phyloP scores from a whole-genome alignment of 2,329 filamentous ascomycete species.

The Hypocrella siamensis region DNA sequence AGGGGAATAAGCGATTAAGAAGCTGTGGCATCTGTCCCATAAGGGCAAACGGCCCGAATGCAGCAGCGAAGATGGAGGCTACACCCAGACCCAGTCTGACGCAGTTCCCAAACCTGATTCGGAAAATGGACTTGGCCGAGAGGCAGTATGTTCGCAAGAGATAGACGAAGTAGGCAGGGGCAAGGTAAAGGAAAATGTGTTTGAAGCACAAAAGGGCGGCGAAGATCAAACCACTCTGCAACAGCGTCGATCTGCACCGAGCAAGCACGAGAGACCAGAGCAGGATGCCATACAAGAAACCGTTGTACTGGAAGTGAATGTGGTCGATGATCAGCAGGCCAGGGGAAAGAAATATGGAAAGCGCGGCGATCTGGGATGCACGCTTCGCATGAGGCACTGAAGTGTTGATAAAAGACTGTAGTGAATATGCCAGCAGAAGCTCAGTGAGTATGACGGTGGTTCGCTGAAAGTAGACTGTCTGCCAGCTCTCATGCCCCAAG shows the following conservation, averaged over 20 bases:
- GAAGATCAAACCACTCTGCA: constrained; percentile 70
- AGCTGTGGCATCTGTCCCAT: constrained; percentile 77
- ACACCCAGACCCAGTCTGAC: constrained; percentile 70
- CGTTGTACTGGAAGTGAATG: constrained; percentile 98
- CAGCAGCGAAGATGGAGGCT: constrained; percentile 53
- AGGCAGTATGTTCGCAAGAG: constrained; percentile 83
- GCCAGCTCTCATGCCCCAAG: constrained; percentile 77
- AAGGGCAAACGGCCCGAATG: constrained; percentile 77
- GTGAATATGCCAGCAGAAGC: constrained; percentile 65
- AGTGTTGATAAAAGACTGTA: constrained; percentile 67
- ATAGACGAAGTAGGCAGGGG: constrained; percentile 89
- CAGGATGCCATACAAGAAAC: constrained; percentile 83
- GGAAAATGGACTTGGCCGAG: constrained; percentile 58
- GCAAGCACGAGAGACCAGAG: constrained; percentile 76
- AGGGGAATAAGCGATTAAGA: constrained; percentile 75
- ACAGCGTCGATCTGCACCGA: constrained; percentile 55
- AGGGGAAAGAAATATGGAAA: constrained; percentile 82
- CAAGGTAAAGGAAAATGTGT: constrained; percentile 94
- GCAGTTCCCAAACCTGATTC: constrained; percentile 62
- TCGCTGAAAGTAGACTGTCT: constrained; percentile 87
- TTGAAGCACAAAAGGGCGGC: constrained; percentile 82
- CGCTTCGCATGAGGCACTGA: constrained; percentile 49
- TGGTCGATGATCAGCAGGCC: constrained; percentile 95
- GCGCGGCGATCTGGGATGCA: constrained; percentile 68
- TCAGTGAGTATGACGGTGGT: constrained; percentile 78